These are phyloP conservation scores for Trifolium pratense DNA, from an alignment of 306 rosid genomes.

Conservation along the genomic window DNA sequence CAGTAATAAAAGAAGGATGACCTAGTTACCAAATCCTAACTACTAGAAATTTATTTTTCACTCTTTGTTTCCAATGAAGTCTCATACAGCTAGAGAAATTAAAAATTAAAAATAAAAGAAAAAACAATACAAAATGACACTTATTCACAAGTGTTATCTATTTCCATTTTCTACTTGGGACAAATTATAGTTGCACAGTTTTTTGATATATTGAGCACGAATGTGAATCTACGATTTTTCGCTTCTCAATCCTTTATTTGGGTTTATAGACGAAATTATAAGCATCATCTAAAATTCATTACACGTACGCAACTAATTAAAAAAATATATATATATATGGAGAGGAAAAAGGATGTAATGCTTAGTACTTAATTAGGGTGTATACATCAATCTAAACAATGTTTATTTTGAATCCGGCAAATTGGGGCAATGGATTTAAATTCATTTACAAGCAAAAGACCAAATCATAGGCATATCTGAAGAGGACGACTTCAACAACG, in stretches of 20 bases:
- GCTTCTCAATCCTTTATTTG: too few species aligned
- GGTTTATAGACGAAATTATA: too few species aligned
- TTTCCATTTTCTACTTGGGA: not conserved
- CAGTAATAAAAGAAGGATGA: conserved; percentile 6
- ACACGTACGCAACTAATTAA: too few species aligned
- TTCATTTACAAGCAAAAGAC: conserved; percentile 44
- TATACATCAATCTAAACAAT: conserved; percentile 22
- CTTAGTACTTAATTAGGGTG: conserved; percentile 13
- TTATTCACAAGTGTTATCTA: not conserved
- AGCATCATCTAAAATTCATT: too few species aligned
- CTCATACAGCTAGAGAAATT: not conserved
- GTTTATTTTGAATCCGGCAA: conserved; percentile 36
- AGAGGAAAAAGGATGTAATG: too few species aligned
- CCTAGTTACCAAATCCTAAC: conserved; percentile 29
- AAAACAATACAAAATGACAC: too few species aligned
- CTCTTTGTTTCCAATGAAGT: conserved; percentile 1
- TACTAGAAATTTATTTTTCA: conserved; percentile 23
- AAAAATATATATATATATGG: too few species aligned
- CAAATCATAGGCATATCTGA: conserved; percentile 23
- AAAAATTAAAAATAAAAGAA: too few species aligned
- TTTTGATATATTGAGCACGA: too few species aligned
- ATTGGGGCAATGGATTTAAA: conserved; percentile 40
- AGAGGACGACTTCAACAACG: conserved; percentile 4
- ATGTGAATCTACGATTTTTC: too few species aligned
- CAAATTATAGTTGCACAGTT: not conserved